A percentile compares a stretch with the other conserved stretches of the same genome.
phyloP scores from a whole-genome alignment of 2,329 filamentous ascomycete genomes.

The Venturia oleaginea region DNA sequence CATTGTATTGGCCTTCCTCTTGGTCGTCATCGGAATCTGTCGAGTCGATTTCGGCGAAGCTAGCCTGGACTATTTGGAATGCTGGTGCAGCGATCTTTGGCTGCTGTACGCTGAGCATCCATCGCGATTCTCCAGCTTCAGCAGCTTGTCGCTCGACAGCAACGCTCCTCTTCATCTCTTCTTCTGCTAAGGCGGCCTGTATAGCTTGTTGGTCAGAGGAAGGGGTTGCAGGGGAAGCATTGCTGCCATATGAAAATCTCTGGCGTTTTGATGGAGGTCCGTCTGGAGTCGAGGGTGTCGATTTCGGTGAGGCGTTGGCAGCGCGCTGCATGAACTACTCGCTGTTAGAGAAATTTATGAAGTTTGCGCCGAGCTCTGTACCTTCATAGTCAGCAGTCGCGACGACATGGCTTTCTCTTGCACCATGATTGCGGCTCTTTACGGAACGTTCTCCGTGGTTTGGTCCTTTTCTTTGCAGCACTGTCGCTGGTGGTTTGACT shows the following conservation, averaged over 20 bases:
- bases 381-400: slow-evolving; percentile 84
- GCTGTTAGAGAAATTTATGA: neutral
- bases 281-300: slow-evolving; percentile 40
- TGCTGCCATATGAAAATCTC: slow-evolving; percentile 41
- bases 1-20: slow-evolving; percentile 19
- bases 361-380: slow-evolving; percentile 20
- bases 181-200: slow-evolving; percentile 54
- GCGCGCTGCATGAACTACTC: slow-evolving; percentile 78
- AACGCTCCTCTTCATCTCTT: slow-evolving; percentile 54
- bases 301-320: slow-evolving; percentile 33
- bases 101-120: slow-evolving; percentile 56
- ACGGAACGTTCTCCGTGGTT: neutral
- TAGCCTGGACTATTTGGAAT: slow-evolving; percentile 48
- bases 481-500: neutral
- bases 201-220: slow-evolving; percentile 43
- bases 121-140: slow-evolving; percentile 61
- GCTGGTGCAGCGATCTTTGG: slow-evolving; percentile 32
- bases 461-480: neutral
- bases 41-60: slow-evolving; percentile 44
- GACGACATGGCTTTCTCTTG: slow-evolving; percentile 52
- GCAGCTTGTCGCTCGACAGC: slow-evolving; percentile 51
- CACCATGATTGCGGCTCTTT: slow-evolving; percentile 6
- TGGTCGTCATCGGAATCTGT: slow-evolving; percentile 25
- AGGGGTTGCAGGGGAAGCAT: slow-evolving; percentile 23
- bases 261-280: slow-evolving; percentile 55